A percentile compares a stretch with the other conserved stretches of the same genome.
Evolutionary conservation across 2,329 filamentous ascomycete genomes (phyloP).

Genomic region (Penicillium sp.): DNA sequence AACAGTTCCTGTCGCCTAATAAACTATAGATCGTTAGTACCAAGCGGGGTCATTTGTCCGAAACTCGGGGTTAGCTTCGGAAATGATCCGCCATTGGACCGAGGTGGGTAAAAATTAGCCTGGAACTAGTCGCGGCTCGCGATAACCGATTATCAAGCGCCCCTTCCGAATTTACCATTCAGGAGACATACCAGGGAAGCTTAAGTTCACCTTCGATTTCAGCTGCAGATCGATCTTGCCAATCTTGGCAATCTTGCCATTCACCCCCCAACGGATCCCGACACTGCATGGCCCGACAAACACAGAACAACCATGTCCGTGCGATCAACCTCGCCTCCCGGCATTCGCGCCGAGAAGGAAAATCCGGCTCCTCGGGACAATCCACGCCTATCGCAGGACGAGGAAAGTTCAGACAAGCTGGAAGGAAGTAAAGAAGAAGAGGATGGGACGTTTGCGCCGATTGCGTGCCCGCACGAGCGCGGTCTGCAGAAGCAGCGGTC

Average conservation of each 20-base stretch:
- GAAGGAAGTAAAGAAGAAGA: slow-evolving; percentile 10
- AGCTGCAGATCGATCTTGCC: too few relatives aligned
- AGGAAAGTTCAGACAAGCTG: slow-evolving; percentile 7
- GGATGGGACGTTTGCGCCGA: slow-evolving; percentile 19
- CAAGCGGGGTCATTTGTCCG: neutral
- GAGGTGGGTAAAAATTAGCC: neutral
- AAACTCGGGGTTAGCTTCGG: neutral
- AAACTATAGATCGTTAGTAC: neutral
- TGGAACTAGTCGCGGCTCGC: slow-evolving; percentile 1
- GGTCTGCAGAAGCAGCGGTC: slow-evolving; percentile 21
- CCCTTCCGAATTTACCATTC: neutral
- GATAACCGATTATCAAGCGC: slow-evolving; percentile 20
- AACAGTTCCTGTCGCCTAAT: neutral
- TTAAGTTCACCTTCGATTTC: neutral
- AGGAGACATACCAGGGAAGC: neutral
- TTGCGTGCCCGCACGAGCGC: slow-evolving; percentile 15
- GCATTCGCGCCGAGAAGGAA: slow-evolving; percentile 5
- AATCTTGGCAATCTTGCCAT: neutral
- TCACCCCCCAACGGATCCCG: neutral
- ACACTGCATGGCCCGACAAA: slow-evolving; percentile 2
- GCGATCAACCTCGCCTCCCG: slow-evolving; percentile 5
- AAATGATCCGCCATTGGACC: neutral
- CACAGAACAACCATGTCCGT: neutral
- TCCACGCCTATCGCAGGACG: slow-evolving; percentile 1
- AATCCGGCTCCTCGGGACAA: neutral